Conservation (phyloP, 2,329 filamentous ascomycete species). For the Beauveria asiatica region DNA sequence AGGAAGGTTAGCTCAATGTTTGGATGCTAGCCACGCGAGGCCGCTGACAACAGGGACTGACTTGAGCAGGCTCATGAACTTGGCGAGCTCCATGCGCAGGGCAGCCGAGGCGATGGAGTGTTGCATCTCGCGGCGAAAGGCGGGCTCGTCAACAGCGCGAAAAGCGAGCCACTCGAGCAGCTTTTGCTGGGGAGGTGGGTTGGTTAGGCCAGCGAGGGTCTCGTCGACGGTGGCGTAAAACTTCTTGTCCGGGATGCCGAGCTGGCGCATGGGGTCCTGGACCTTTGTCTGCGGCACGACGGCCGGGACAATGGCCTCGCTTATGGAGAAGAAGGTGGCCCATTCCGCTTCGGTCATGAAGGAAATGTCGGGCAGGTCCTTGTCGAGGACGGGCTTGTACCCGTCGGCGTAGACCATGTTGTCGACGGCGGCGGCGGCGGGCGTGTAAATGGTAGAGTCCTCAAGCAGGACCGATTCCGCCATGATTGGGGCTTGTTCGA, state of each 20-base stretch:
- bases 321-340: conserved; percentile 43
- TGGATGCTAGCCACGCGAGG: background rate
- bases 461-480: conserved; percentile 3
- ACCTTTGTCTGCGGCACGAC: conserved; percentile 36
- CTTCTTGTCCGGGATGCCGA: conserved; percentile 40
- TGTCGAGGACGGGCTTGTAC: conserved; percentile 3
- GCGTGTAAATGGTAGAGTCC: conserved; percentile 3
- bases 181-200: conserved; percentile 32
- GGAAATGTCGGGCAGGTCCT: conserved; percentile 17
- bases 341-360: conserved; percentile 43
- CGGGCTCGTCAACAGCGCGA: conserved; percentile 40
- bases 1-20: background rate
- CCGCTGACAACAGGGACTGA: conserved; percentile 24
- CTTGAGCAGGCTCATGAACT: conserved; percentile 33
- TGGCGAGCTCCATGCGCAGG: conserved; percentile 28
- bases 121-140: conserved; percentile 42
- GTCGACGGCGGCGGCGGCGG: background rate
- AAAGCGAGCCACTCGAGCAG: conserved; percentile 46
- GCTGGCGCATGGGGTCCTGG: conserved; percentile 31
- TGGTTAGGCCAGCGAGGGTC: conserved; percentile 26
- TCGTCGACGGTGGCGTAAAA: conserved; percentile 38
- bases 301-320: conserved; percentile 54
- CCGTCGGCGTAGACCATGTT: background rate
- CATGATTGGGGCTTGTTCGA: background rate
- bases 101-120: conserved; percentile 32